Conservation (phyloP, 179 eudicot genomes). For the Corrigiola litoralis region DNA sequence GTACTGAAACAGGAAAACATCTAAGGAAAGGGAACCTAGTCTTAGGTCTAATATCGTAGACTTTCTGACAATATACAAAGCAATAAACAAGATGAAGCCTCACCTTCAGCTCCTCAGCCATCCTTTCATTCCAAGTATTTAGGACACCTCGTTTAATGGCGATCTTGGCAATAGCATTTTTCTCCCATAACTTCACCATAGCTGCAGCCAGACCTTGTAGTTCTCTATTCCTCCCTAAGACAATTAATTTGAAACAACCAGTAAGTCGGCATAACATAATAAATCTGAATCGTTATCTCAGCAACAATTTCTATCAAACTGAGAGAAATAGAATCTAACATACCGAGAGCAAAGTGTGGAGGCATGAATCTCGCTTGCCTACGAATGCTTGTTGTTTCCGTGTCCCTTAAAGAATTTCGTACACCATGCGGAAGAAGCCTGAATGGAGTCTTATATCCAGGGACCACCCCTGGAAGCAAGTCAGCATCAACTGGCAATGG, state of each 20-base stretch:
- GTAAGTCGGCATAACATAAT: slow-evolving; percentile 3
- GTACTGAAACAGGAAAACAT: no score
- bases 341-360: slow-evolving; percentile 97
- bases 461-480: slow-evolving; percentile 67
- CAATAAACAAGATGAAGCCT: slow-evolving; percentile 5
- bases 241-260: slow-evolving; percentile 6
- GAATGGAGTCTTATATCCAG: slow-evolving; percentile 67
- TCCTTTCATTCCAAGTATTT: slow-evolving; percentile 79
- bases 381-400: slow-evolving; percentile 57
- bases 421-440: slow-evolving; percentile 73
- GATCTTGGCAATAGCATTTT: slow-evolving; percentile 90
- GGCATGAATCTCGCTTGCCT: slow-evolving; percentile 67
- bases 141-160: slow-evolving; percentile 93
- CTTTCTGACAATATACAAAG: not conserved
- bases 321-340: slow-evolving; percentile 3
- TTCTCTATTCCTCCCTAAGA: slow-evolving; percentile 80
- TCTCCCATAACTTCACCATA: slow-evolving; percentile 90
- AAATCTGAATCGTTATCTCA: not conserved
- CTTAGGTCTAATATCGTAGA: not conserved
- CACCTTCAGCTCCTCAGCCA: slow-evolving; percentile 97
- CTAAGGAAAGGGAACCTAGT: not conserved
- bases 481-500: slow-evolving; percentile 95
- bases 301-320: not conserved
- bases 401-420: slow-evolving; percentile 46
- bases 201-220: slow-evolving; percentile 91